These are phyloP conservation scores for Ustilago hordei DNA, from an alignment of 1,284 basidiomycete genomes.

Conservation along the genomic window DNA sequence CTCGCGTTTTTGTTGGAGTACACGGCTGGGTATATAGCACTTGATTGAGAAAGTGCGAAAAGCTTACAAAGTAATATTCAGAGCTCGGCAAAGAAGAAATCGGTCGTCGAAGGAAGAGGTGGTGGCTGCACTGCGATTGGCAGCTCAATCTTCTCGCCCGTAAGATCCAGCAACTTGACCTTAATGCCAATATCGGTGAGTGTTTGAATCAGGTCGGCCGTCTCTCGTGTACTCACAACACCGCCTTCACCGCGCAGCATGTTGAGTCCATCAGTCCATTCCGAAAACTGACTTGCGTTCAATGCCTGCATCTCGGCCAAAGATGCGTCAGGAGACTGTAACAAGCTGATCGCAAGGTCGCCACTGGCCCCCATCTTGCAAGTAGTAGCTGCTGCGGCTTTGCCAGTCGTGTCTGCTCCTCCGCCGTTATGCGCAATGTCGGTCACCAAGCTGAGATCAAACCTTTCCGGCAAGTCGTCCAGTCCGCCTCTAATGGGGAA, in stretches of 20 bases:
- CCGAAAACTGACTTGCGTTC: constrained; percentile 85
- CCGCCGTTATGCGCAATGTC: constrained; percentile 39
- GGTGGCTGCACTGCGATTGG: constrained; percentile 49
- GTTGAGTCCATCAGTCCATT: constrained; percentile 95
- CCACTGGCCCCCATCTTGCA: not conserved
- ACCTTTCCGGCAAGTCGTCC: constrained; percentile 84
- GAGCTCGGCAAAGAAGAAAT: constrained; percentile 65
- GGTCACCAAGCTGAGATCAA: constrained; percentile 68
- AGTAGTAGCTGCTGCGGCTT: constrained; percentile 3
- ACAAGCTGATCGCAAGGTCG: constrained; percentile 51
- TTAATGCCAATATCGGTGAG: constrained; percentile 93
- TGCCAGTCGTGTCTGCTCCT: constrained; percentile 10
- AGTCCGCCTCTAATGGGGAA: constrained; percentile 82
- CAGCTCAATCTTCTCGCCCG: constrained; percentile 61
- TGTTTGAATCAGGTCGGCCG: constrained; percentile 62
- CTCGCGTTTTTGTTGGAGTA: not conserved
- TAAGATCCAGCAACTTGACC: constrained; percentile 81
- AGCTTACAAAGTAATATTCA: constrained; percentile 6
- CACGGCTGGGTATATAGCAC: not conserved
- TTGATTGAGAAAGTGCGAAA: not conserved
- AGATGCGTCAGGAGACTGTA: constrained; percentile 69
- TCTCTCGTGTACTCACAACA: constrained; percentile 61
- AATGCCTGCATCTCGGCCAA: constrained; percentile 88
- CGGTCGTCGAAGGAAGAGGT: constrained; percentile 55
- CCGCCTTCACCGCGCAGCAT: constrained; percentile 72